Evolutionary conservation across 768 basidiomycete genomes (phyloP).

Genomic region (Lentinula boryana): DNA sequence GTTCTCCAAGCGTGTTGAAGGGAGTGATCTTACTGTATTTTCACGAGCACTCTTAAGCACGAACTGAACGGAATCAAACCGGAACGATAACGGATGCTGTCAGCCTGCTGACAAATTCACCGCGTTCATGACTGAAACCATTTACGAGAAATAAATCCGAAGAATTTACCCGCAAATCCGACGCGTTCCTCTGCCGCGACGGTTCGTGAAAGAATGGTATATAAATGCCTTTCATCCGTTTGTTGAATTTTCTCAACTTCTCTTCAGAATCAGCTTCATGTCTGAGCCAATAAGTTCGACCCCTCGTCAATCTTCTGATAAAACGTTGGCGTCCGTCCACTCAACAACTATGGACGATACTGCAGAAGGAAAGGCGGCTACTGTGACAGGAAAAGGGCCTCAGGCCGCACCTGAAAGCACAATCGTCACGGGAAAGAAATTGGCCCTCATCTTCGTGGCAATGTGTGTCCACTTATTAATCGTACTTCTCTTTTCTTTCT

Average conservation of each 20-base stretch:
- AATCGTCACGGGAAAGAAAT: constrained; percentile 3
- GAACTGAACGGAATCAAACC: background rate
- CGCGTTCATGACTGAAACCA: background rate
- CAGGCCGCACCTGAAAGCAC: background rate
- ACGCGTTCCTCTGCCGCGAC: background rate
- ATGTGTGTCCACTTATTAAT: background rate
- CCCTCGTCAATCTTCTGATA: background rate
- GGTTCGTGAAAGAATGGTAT: background rate
- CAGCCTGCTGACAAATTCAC: background rate
- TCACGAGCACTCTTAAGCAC: too few relatives aligned
- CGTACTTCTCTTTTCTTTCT: background rate
- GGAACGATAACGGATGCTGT: background rate
- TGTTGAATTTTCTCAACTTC: background rate
- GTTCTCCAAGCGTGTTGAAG: too few relatives aligned
- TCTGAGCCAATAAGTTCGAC: background rate
- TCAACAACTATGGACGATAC: background rate
- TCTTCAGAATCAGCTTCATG: background rate
- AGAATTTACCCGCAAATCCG: background rate
- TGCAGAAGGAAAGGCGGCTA: background rate
- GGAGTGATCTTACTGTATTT: too few relatives aligned
- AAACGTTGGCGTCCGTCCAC: background rate
- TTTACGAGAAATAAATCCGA: background rate
- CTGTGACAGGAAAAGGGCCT: background rate
- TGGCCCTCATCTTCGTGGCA: constrained; percentile 5
- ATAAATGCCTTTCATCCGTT: background rate